Evolutionary conservation across 2,329 filamentous ascomycete genomes (phyloP), one percentile per base, ranked within the genome.

Genomic region (Fonsecaea multimorphosa): DNA sequence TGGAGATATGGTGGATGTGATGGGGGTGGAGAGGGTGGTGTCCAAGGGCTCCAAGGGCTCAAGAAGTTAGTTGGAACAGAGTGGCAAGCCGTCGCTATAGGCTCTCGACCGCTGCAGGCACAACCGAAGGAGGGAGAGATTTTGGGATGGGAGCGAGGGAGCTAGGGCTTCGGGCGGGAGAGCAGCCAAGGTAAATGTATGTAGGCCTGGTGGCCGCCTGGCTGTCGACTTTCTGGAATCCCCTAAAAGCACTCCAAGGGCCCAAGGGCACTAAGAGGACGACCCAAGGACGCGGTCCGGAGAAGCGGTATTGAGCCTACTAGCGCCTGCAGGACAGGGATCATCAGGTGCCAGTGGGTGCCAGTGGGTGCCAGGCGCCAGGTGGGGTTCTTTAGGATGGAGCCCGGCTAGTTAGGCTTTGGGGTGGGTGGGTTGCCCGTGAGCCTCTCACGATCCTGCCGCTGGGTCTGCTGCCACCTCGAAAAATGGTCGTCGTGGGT

Each of bases 91-190:
- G 27, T 38, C 40, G 29, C 58, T 60, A 68, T 69, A 69, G 65
- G 67, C 67, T 67, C 58, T 56, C 62, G 49, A 34, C 63, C 61
- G 58, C 61, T 55, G 59, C 65, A 70, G 66, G 66, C 66, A 66
- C 63, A 61, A 62, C 53, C 59, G 59, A 66, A 57, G 63, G 53
- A 46, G 58, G 61, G 56, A 57, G 51, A 60, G 58, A 60, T 46
- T 60, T 60, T 60, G 62, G 63, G 34, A 58, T 59, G 61, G 49
- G 54, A 57, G 56, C 62, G 56, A 70, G 65, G 68, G 65, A 57
- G 56, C 62, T 59, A 70, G 65, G 68, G 65, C 68, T 67, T 56
- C 57, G 65, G 61, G 65, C 66, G 64, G 63, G 58, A 63, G 54
- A 40, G 63, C 29, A 64, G 63, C 63, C 63, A 61, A 51, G 61